Conservation (phyloP, 371 early-diverging fungal species). For the Syncephalastrum racemosum region DNA sequence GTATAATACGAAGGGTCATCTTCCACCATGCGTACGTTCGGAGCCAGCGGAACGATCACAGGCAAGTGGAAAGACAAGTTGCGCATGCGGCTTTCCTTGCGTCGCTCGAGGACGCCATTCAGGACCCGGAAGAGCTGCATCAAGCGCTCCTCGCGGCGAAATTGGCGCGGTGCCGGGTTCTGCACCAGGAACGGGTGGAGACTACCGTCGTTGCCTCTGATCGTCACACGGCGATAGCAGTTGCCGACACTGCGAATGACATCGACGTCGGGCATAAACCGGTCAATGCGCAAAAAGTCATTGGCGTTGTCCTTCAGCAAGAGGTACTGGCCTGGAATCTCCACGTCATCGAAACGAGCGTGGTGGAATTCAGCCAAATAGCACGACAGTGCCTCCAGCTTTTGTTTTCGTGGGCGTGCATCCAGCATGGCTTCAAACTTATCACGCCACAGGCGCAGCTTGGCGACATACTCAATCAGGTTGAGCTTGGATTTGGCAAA, state of each 20-base stretch:
- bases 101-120: constrained; percentile 78
- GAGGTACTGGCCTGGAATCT: constrained; percentile 97
- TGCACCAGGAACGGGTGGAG: constrained; percentile 90
- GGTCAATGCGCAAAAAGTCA: constrained; percentile 92
- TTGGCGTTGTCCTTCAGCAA: constrained; percentile 80
- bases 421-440: constrained; percentile 85
- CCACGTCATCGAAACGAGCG: constrained; percentile 96
- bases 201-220: constrained; percentile 91
- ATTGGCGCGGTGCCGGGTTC: constrained; percentile 83
- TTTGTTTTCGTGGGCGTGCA: constrained; percentile 76
- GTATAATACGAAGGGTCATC: constrained; percentile 88
- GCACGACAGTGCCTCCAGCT: constrained; percentile 83
- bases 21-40: constrained; percentile 89
- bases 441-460: constrained; percentile 86
- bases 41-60: constrained; percentile 87
- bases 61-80: constrained; percentile 91
- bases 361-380: constrained; percentile 97
- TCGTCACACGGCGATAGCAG: constrained; percentile 76
- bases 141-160: constrained; percentile 92
- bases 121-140: constrained; percentile 91
- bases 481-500: constrained; percentile 84
- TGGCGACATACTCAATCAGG: constrained; percentile 77
- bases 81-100: constrained; percentile 77
- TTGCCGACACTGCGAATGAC: constrained; percentile 76
- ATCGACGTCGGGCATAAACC: constrained; percentile 89